Conservation (phyloP, 768 basidiomycete species). For the Hypholoma sublateritium region DNA sequence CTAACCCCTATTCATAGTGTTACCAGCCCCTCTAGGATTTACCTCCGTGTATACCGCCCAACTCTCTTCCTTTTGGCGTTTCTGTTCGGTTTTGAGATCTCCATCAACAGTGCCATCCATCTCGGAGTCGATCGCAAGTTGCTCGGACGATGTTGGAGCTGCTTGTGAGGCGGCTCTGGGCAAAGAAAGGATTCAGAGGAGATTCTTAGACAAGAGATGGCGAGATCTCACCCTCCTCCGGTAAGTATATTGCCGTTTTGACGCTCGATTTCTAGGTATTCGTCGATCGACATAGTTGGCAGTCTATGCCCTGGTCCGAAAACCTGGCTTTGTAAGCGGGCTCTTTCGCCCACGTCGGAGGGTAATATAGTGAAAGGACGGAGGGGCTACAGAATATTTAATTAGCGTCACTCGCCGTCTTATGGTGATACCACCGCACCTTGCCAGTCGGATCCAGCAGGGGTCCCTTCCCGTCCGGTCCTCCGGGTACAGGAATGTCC, state of each 20-base stretch:
- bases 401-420: not conserved
- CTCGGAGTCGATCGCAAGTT: slow-evolving; percentile 77
- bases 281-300: slow-evolving; percentile 95
- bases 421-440: slow-evolving; percentile 41
- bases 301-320: slow-evolving; percentile 82
- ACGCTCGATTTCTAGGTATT: slow-evolving; percentile 86
- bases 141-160: slow-evolving; percentile 72
- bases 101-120: slow-evolving; percentile 76
- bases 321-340: slow-evolving; percentile 73
- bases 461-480: slow-evolving; percentile 53
- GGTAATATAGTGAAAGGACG: slow-evolving; percentile 94
- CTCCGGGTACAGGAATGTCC: slow-evolving; percentile 50
- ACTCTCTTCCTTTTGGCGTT: slow-evolving; percentile 82
- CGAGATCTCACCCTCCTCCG: slow-evolving; percentile 73
- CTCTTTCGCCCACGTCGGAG: slow-evolving; percentile 62
- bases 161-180: slow-evolving; percentile 65
- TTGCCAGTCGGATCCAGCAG: slow-evolving; percentile 76
- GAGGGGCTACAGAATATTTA: slow-evolving; percentile 55
- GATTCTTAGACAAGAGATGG: not conserved
- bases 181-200: not conserved
- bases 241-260: slow-evolving; percentile 84
- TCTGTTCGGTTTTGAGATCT: slow-evolving; percentile 70
- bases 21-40: slow-evolving; percentile 90
- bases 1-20: slow-evolving; percentile 92
- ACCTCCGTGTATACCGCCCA: slow-evolving; percentile 89